Evolutionary conservation across 1,284 basidiomycete genomes (phyloP), one percentile per base, ranked within the genome.

Genomic region (Ustilago sp.): DNA sequence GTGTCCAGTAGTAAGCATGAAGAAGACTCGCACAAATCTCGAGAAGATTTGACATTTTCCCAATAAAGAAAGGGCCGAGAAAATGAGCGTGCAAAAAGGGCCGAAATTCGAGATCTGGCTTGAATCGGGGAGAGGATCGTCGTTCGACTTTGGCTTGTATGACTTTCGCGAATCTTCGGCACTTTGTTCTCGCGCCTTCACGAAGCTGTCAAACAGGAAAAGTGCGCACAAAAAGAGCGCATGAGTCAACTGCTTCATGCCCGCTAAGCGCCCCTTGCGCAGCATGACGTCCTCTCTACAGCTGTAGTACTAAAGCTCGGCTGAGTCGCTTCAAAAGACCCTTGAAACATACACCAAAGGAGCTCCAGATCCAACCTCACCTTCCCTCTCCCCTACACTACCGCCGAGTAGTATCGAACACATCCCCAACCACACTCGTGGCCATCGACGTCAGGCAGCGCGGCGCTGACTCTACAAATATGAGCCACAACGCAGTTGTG

Each of bases 111-210:
- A 43, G 47, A 55, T 35, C 60, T 57, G 48, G 31, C 17, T n/a
- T 50, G 31, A 45, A 64, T 61, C 58, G 61, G 61, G 60, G 13
- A 54, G 31, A 23, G 11, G n/a, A 35, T 36, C 34, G 34, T 2
- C 34, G 1, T 53, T 53, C 51, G 35, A 34, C 51, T 39, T 58
- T 13, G 38, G 48, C 54, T 55, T 32, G 23, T 47, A 17, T 39
- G 28, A 41, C 34, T 19, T 70, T 70, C 69, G 69, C 69, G 63
- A 64, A 71, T 55, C 39, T 60, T 62, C 66, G 59, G 65, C 59
- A 35, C 45, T 35, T 50, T 28, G 23, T 28, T 52, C 53, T 62
- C 43, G 61, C 48, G 47, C 8, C 45, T 69, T 69, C 52, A 19
- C 11, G 47, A 50, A 60, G 51, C 58, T 64, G 62, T 64, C 57